Percentiles rank a stretch among this genome's conserved stretches.
Conservation (phyloP, 2,329 filamentous ascomycete genomes). For the Alternaria alternata region DNA sequence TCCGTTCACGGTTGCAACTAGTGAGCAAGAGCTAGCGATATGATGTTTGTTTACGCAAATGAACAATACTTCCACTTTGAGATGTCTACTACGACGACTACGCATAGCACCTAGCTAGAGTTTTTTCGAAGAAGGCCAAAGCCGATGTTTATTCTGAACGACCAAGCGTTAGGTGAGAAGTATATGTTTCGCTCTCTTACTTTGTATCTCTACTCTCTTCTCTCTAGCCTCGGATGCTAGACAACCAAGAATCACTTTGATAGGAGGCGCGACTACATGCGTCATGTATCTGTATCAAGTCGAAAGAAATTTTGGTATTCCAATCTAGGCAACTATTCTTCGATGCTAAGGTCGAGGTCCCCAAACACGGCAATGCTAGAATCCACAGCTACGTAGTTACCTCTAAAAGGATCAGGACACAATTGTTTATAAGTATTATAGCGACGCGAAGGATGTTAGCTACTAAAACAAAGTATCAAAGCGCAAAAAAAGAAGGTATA, state of each 20-base stretch:
- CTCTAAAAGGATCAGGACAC: too few species aligned
- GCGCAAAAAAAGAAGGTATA: slow-evolving; percentile 11
- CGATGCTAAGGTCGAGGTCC: too few species aligned
- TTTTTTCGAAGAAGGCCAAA: not conserved
- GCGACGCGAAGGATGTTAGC: not conserved
- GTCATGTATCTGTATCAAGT: not conserved
- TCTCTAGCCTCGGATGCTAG: not conserved
- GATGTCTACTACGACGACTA: not conserved
- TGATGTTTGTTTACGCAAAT: not conserved
- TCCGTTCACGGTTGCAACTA: not conserved
- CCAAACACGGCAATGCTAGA: too few species aligned
- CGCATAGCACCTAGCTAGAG: not conserved
- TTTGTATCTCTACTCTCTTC: not conserved
- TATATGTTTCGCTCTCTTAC: not conserved
- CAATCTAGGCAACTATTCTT: too few species aligned
- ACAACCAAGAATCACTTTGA: not conserved
- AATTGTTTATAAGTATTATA: too few species aligned
- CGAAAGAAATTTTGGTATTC: not conserved
- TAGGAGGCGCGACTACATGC: not conserved
- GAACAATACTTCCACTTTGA: not conserved
- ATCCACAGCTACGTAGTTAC: too few species aligned
- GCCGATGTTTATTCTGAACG: not conserved
- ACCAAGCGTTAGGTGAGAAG: not conserved
- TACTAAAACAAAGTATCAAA: not conserved
- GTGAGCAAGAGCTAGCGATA: not conserved